phyloP scores from a whole-genome alignment of 108 stramenopile genomes.

The Seminavis robusta region DNA sequence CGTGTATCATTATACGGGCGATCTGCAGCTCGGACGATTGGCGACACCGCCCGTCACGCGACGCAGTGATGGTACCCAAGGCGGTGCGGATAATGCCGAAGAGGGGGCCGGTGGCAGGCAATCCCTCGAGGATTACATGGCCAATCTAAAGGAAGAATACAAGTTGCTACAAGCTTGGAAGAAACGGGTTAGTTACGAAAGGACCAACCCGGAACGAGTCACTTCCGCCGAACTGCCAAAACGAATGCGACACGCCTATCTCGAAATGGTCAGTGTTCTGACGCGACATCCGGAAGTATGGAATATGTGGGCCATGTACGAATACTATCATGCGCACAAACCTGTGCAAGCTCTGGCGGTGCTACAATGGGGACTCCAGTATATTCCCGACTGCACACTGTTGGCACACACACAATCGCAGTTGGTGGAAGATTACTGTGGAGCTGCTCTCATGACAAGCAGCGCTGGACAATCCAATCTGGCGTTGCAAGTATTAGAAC shows the following conservation, averaged over 20 bases:
- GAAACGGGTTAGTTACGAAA: slow-evolving; percentile 73
- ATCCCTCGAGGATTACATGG: slow-evolving; percentile 50
- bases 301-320: slow-evolving; percentile 90
- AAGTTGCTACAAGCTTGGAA: slow-evolving; percentile 65
- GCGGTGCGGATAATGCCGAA: slow-evolving; percentile 14
- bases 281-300: slow-evolving; percentile 81
- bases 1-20: slow-evolving; percentile 42
- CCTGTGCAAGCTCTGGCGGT: too few species aligned
- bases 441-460: too few species aligned
- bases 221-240: slow-evolving; percentile 37
- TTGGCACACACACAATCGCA: slow-evolving; percentile 71
- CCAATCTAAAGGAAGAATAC: slow-evolving; percentile 60
- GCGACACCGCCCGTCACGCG: slow-evolving; percentile 75
- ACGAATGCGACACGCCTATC: slow-evolving; percentile 66
- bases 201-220: slow-evolving; percentile 85
- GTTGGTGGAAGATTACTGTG: slow-evolving; percentile 68
- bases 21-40: slow-evolving; percentile 48
- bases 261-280: slow-evolving; percentile 73
- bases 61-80: too few species aligned
- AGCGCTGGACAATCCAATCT: too few species aligned
- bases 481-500: slow-evolving; percentile 56
- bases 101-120: too few species aligned
- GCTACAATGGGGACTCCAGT: slow-evolving; percentile 57
- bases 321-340: too few species aligned
- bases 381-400: slow-evolving; percentile 68